These are phyloP conservation scores for Avena eriantha DNA, from an alignment of 176 grass and related monocot species.

Conservation along the genomic window DNA sequence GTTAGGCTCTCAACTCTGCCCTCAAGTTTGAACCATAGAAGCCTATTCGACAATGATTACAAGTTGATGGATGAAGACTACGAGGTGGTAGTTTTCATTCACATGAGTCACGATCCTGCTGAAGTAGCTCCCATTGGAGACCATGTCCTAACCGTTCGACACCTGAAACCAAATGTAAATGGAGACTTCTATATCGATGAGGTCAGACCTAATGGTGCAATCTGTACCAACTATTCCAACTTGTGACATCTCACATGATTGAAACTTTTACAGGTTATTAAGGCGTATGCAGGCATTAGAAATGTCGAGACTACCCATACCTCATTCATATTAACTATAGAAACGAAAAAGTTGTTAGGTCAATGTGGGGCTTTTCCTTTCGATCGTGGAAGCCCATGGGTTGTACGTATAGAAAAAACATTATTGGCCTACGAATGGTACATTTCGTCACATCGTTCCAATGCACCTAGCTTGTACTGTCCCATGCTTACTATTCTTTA, in stretches of 20 bases:
- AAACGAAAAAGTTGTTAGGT: neutral
- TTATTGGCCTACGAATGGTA: neutral
- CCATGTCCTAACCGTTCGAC: rapidly evolving
- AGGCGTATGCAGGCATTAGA: neutral
- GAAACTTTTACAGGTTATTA: neutral
- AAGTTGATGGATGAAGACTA: neutral
- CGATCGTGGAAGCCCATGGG: no score
- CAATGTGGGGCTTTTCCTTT: no score
- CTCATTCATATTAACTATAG: neutral
- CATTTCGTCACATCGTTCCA: neutral
- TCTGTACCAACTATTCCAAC: neutral
- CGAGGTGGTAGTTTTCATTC: neutral
- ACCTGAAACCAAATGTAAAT: no score
- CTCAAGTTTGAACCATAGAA: neutral
- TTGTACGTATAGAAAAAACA: neutral
- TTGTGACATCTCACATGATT: neutral
- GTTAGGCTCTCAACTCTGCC: no score
- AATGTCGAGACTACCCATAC: neutral
- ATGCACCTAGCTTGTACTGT: neutral
- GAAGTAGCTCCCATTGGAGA: no score
- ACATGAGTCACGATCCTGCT: neutral
- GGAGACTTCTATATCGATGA: neutral
- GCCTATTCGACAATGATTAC: neutral
- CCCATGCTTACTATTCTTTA: neutral
- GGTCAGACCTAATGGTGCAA: neutral